Base-by-base conservation (phyloP, 2,329 filamentous ascomycete genomes). In the Penicillium frequentans region DNA sequence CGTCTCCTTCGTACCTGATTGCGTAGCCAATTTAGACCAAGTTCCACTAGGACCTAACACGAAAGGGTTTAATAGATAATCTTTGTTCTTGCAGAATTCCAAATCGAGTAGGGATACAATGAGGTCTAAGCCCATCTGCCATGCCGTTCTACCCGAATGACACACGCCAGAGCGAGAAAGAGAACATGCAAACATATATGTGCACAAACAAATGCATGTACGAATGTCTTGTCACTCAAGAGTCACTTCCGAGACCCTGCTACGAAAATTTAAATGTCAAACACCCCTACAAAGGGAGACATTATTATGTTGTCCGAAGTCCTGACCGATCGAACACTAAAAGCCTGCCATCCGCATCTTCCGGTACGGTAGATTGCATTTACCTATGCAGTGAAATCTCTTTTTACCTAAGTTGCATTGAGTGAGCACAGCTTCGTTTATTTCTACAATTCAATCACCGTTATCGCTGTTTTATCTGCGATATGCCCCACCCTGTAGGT, bases 41-140 rank as follows among this genome's bases (percentile, higher is more conserved):
- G 19, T 42, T 23, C 14, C 37, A 37, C 33, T 37, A 9, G 16
- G n/a, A 37, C 33, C n/a, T n/a, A n/a, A n/a, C n/a, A n/a, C n/a
- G n/a, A n/a, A n/a, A n/a, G n/a, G n/a, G n/a, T n/a, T n/a, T n/a
- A n/a, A n/a, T n/a, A n/a, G n/a, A n/a, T n/a, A n/a, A n/a, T n/a
- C n/a, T n/a, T 13, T 13, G 13, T 1, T 4, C 16, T 19, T 2
- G 9, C 8, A 37, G 1, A 0, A 1, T 26, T 26, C 2, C 26
- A 26, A 9, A 26, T 26, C 26, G 24, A 26, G 24, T 26, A 2
- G 26, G 7, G 7, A 26, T 26, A 26, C 26, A 26, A 26, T 26
- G 19, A 23, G n/a, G 19, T 13, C n/a, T 21, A 10, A 42, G 10
- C 37, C 19, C 37, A 21, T 6, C 37, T 21, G 37, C 10, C 9